Base-by-base conservation (phyloP, 306 rosid genomes). In the Luffa acutangula region DNA sequence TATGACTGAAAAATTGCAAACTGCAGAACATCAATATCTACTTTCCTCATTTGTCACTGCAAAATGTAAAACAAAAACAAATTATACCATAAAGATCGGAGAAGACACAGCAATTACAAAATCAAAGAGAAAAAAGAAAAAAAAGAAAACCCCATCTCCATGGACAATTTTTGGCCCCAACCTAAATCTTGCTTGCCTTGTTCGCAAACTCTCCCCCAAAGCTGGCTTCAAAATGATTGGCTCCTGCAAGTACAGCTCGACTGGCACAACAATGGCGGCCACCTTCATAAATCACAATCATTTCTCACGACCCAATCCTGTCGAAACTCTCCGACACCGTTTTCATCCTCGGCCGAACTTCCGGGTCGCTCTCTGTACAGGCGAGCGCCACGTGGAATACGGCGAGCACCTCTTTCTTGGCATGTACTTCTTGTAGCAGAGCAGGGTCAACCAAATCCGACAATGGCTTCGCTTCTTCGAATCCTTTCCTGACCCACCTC, bases 401-500 rank as follows among this genome's bases (percentile, higher is more conserved):
- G 20, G 98, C 97, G 0, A 96, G 80, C 42, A 96, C 99, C 63
- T 93, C 99, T 79, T 96, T 93, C 84, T 93, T 96, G 77, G 94
- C 98, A 53, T 88, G 98, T 18, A 90, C 93, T 86, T 96, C 99
- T 66, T 93, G 97, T 5, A 96, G 92, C 72, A 96, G 79, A 4
- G 86, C 66, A 2, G 97, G 97, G 62, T 96, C 99, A 3, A 96
- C 98, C 92, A 96, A 89, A 43, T 93, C 97, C 59, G 99, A 93
- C 36, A 96, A 82, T 0, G 99, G 97, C 69, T 86, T 90, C 73
- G 93, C 99, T 77, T 89, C 93, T 86, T 93, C 96, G 49, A 96
- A 96, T 36, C 99, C 97, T 84, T 91, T 91, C 81, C 88, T 89
- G 43, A 96, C 96, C 97, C 94, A 96, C 74, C 98, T 91, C 78